Base-by-base conservation (phyloP, 768 basidiomycete genomes). In the Dioszegia crocea region DNA sequence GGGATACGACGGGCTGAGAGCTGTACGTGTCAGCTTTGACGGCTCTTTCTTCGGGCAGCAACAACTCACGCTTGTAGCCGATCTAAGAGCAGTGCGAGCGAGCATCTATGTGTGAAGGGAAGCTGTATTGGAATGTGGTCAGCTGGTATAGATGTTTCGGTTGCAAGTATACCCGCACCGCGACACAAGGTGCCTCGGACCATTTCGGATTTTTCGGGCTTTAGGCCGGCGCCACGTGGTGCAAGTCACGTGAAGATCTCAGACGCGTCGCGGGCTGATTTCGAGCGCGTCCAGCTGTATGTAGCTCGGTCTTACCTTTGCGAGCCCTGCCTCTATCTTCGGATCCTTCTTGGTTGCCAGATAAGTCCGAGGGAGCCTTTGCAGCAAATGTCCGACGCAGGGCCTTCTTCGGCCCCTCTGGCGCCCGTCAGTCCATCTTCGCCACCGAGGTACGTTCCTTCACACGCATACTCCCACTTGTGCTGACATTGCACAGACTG, bases 51-150 rank as follows among this genome's bases (percentile, higher is more conserved):
- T 12, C 26, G 33, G 39, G 41, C 27, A 10, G 38, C 11, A 14
- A 24, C 1, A 2, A 65, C 70, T 68, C 57, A 71, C 70, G 64
- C 67, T 65, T n/a, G 55, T 39, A 53, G 67, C 70, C 66, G 69
- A 59, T 66, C 61, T 54, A 27, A 66, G 41, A 43, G 64, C 61
- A 17, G 61, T 60, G 17, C 62, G 56, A 47, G 64, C 41, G 49
- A 68, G 58, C 65, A 71, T 71, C 39, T 53, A 53, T 53, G 27
- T 40, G 16, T 8, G 29, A 48, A 17, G 11, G 30, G 26, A 48
- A 31, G 29, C 6, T 2, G 26, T 8, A 29, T 33, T 14, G 47
- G n/a, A 8, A 29, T 9, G 47, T 3, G 47, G 14, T 48, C 19
- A 46, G 45, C 45, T 46, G 26, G 8, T 27, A 9, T 46, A 46